Evolutionary conservation across 768 basidiomycete genomes (phyloP), one percentile per base, ranked within the genome.

Genomic region (Lactarius quietus): DNA sequence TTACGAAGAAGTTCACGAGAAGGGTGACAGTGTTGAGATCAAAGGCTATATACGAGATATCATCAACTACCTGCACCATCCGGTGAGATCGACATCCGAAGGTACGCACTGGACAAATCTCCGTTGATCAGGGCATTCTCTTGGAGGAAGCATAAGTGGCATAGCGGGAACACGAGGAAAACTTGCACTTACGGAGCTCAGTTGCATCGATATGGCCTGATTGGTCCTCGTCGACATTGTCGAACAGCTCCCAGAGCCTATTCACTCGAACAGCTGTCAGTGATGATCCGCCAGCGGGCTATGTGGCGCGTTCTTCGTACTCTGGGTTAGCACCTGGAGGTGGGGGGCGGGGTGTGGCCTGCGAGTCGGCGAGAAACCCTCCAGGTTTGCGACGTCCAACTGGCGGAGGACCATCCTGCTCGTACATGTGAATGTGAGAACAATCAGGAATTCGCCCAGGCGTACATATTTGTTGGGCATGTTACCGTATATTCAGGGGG

Each of bases 11-110:
- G 31, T 81, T 80, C 87, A 94, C 91, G 67, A 93, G 79, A 38
- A 93, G 81, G 78, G 90, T 92, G 74, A 93, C 88, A 31, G 92
- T 93, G 71, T 92, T 92, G 62, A 90, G 77, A 76, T 93, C 92
- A 71, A 93, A 93, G 6, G 87, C 90, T 91, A 61, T 10, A 41
- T 45, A 60, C 14, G 29, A 39, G 29, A 14, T 59, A 55, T 15
- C n/a, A 26, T 29, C 31, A 48, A 55, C 6, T 45, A 56, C 15
- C 31, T 39, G 28, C n/a, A 28, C 33, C 23, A 33, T 23, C 29
- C 26, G 29, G 15, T 10, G 6, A 41, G 36, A 31, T 45, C 54
- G 53, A 38, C 18, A 26, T 15, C 28, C 29, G 43, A 29, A n/a
- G 59, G 8, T 14, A 80, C 91, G 75, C 69, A 92, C 91, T 85